phyloP scores from a whole-genome alignment of 371 early-diverging fungal species.

The Syncephalastrum monosporum region DNA sequence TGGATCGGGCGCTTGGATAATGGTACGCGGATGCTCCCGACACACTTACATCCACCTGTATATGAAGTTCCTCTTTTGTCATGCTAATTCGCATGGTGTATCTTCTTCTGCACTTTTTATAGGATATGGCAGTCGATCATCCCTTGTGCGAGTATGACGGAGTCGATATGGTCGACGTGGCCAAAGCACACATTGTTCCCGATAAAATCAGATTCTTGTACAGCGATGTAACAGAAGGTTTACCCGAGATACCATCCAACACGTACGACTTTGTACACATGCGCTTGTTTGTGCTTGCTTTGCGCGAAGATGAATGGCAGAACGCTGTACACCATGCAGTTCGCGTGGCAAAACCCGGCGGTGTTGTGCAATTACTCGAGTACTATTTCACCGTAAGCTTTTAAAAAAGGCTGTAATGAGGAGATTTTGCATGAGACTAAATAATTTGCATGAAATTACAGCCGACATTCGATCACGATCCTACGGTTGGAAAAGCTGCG shows the following conservation, averaged over 20 bases:
- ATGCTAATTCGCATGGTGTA: too few species aligned
- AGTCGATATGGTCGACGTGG: constrained; percentile 54
- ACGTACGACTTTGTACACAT: constrained; percentile 57
- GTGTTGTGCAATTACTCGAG: constrained; percentile 42
- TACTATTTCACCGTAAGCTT: constrained; percentile 20
- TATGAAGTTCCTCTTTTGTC: too few species aligned
- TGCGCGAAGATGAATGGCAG: constrained; percentile 50
- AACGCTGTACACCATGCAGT: constrained; percentile 18
- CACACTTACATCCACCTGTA: too few species aligned
- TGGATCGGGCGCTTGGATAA: constrained; percentile 19
- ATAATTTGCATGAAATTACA: not conserved
- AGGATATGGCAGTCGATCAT: constrained; percentile 46
- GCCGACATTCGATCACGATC: constrained; percentile 8
- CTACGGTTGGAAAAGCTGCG: constrained; percentile 1
- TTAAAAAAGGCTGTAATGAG: not conserved
- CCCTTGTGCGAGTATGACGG: constrained; percentile 55
- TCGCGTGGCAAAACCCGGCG: constrained; percentile 48
- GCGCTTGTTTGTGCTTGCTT: constrained; percentile 43
- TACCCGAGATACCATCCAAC: constrained; percentile 45
- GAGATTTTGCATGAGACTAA: not conserved
- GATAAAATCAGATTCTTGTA: constrained; percentile 40
- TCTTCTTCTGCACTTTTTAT: not conserved
- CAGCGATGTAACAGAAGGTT: constrained; percentile 37
- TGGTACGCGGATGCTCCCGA: constrained; percentile 5
- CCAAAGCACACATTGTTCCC: constrained; percentile 46